phyloP scores from a whole-genome alignment of 1,284 basidiomycete genomes.

The Sanguinoderma infundibulare region DNA sequence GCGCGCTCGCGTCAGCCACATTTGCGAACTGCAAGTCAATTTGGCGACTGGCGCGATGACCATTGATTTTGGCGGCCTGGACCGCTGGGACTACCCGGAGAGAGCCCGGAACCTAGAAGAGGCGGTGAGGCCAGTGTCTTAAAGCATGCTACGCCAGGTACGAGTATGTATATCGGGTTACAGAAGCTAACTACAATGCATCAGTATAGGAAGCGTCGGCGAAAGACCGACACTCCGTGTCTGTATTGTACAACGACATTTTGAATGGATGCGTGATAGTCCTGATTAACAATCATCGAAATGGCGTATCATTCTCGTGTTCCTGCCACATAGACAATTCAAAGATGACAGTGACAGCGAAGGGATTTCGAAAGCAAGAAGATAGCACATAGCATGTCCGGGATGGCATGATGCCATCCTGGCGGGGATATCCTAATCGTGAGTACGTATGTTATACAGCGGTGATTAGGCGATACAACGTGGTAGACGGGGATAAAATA shows the following conservation, averaged over 20 bases:
- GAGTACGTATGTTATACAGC: slow-evolving; percentile 19
- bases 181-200: not conserved
- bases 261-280: slow-evolving; percentile 15
- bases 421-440: not conserved
- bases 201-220: not conserved
- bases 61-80: slow-evolving; percentile 76
- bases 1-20: slow-evolving; percentile 69
- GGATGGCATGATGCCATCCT: slow-evolving; percentile 7
- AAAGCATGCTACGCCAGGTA: not conserved
- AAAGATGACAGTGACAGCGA: not conserved
- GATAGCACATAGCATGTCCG: slow-evolving; percentile 8
- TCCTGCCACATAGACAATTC: not conserved
- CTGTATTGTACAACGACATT: not conserved
- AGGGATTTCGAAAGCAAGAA: slow-evolving; percentile 9
- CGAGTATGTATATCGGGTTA: not conserved
- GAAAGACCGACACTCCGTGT: not conserved
- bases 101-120: slow-evolving; percentile 65
- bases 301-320: not conserved
- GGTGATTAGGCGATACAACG: slow-evolving; percentile 26
- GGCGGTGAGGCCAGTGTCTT: slow-evolving; percentile 31
- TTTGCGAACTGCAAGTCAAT: slow-evolving; percentile 74
- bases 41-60: slow-evolving; percentile 64
- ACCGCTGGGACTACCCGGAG: slow-evolving; percentile 71
- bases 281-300: slow-evolving; percentile 22
- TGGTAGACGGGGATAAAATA: slow-evolving; percentile 17